These are phyloP conservation scores for Ogataea thermomethanolica DNA, from an alignment of 805 yeast genomes.

Conservation along the genomic window DNA sequence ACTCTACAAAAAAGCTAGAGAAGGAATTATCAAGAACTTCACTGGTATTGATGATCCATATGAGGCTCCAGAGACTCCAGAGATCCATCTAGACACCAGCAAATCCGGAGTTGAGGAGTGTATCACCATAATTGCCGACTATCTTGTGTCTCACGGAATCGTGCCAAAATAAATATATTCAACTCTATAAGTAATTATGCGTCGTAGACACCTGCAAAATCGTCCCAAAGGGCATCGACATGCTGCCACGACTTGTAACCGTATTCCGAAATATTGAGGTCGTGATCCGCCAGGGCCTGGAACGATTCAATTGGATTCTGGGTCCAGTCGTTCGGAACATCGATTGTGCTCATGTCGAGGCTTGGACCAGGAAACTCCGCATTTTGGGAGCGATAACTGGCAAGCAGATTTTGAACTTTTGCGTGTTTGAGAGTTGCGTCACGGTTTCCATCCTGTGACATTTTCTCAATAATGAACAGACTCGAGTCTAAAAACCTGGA, in stretches of 20 bases:
- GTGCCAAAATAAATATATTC: constrained; percentile 7
- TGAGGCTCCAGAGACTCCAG: constrained; percentile 86
- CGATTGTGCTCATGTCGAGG: neutral
- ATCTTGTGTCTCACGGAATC: constrained; percentile 49
- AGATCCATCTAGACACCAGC: constrained; percentile 75
- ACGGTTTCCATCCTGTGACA: constrained; percentile 21
- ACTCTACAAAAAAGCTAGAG: constrained; percentile 92
- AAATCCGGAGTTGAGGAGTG: constrained; percentile 73
- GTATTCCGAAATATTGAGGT: constrained; percentile 23
- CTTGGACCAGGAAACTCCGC: neutral
- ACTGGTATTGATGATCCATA: constrained; percentile 96
- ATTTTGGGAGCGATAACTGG: constrained; percentile 13
- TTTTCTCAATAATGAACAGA: constrained; percentile 17
- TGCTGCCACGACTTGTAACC: constrained; percentile 23
- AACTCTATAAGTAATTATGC: neutral
- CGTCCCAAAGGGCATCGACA: constrained; percentile 25
- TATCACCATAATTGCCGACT: constrained; percentile 67
- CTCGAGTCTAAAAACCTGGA: constrained; percentile 18
- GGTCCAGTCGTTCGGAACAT: constrained; percentile 9
- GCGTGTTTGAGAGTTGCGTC: constrained; percentile 20
- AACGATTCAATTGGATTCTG: constrained; percentile 20
- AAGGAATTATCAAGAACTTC: constrained; percentile 89
- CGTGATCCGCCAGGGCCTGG: constrained; percentile 21
- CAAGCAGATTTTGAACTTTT: constrained; percentile 18
- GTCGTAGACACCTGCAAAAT: constrained; percentile 14